Conservation (phyloP, 345 rosid genomes). For the Populus alba region DNA sequence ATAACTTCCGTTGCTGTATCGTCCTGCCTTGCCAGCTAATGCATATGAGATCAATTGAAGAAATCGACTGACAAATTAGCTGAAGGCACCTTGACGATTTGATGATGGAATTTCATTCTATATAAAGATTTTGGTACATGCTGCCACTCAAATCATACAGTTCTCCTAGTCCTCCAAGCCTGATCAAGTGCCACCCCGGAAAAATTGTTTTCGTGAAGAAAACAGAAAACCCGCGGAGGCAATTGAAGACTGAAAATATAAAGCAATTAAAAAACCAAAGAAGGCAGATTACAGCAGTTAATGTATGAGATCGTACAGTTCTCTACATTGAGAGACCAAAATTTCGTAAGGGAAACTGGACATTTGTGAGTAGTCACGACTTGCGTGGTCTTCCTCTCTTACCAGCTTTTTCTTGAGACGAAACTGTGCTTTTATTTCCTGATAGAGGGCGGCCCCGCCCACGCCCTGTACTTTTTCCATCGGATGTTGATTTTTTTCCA, state of each 20-base stretch:
- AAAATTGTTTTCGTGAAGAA: not conserved
- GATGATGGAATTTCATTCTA: slow-evolving; percentile 1
- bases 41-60: not conserved
- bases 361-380: slow-evolving; percentile 27
- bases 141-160: not conserved
- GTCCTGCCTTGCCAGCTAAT: too few relatives aligned
- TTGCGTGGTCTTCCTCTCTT: slow-evolving; percentile 80
- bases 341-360: slow-evolving; percentile 5
- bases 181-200: not conserved
- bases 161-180: not conserved
- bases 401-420: slow-evolving; percentile 47
- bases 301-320: slow-evolving; percentile 12
- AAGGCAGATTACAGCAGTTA: slow-evolving; percentile 6
- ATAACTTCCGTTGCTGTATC: too few relatives aligned
- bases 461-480: slow-evolving; percentile 39
- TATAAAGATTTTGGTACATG: slow-evolving; percentile 4
- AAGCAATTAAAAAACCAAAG: not conserved
- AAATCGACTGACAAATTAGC: too few relatives aligned
- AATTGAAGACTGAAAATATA: not conserved
- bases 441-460: slow-evolving; percentile 43
- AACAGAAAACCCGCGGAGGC: not conserved
- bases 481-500: slow-evolving; percentile 15
- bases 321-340: slow-evolving; percentile 26
- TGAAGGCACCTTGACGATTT: not conserved
- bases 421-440: slow-evolving; percentile 30